Conservation (phyloP, 306 rosid species). For the Pterocarpus macrocarpus region DNA sequence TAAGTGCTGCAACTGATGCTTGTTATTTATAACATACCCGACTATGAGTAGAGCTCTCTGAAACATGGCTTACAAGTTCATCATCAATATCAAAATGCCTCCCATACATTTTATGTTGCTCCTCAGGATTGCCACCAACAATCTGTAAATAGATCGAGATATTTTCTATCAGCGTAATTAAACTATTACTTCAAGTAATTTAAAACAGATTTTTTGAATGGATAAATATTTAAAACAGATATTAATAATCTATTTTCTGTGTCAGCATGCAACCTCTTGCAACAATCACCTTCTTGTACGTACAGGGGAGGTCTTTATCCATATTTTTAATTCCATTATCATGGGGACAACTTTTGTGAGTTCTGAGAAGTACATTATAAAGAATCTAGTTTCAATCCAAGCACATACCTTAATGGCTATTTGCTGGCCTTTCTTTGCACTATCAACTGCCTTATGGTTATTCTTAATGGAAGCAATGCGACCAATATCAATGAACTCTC, state of each 20-base stretch:
- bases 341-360: neutral
- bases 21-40: slow-evolving; percentile 54
- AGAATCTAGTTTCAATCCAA: slow-evolving; percentile 30
- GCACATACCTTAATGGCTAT: slow-evolving; percentile 88
- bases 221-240: neutral
- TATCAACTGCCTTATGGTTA: slow-evolving; percentile 89
- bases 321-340: slow-evolving; percentile 30
- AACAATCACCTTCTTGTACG: neutral
- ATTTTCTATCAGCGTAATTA: neutral
- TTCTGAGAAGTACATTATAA: neutral
- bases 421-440: slow-evolving; percentile 86
- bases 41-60: slow-evolving; percentile 37
- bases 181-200: slow-evolving; percentile 26
- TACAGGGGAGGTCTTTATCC: neutral
- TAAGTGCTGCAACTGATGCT: neutral
- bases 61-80: slow-evolving; percentile 76
- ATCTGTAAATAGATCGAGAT: slow-evolving; percentile 61
- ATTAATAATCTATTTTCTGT: slow-evolving; percentile 8
- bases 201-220: neutral
- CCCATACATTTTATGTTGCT: slow-evolving; percentile 80
- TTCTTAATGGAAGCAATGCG: slow-evolving; percentile 88
- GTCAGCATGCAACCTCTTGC: too few species aligned
- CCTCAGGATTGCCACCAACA: slow-evolving; percentile 71
- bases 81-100: slow-evolving; percentile 79
- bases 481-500: slow-evolving; percentile 88